These are phyloP conservation scores for Magnaporthiopsis poae DNA, from an alignment of 2,329 filamentous ascomycete genomes.

Conservation along the genomic window DNA sequence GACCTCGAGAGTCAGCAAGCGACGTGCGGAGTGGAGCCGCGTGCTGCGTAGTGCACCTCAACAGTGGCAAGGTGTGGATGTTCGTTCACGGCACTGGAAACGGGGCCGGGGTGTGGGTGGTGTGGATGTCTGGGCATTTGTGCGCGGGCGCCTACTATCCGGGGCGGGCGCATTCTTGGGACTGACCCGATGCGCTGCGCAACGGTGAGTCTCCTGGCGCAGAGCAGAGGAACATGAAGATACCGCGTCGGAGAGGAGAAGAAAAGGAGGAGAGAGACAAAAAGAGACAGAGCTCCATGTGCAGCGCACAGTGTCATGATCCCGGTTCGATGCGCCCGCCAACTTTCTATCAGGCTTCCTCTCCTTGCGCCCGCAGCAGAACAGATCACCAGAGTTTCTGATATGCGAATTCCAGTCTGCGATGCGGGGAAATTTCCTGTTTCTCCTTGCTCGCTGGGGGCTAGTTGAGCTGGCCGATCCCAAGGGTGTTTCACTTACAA, in stretches of 20 bases:
- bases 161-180: background rate
- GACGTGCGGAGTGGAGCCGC: background rate
- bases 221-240: background rate
- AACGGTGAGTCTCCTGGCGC: background rate
- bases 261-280: background rate
- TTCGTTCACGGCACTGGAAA: background rate
- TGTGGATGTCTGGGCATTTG: background rate
- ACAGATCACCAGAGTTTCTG: background rate
- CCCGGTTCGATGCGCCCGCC: background rate
- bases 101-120: background rate
- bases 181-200: background rate
- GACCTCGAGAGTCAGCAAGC: background rate
- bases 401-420: background rate
- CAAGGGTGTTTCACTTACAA: constrained; percentile 8
- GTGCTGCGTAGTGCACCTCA: background rate
- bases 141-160: background rate
- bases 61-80: background rate
- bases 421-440: background rate
- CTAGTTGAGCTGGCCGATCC: background rate
- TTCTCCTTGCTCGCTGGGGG: background rate
- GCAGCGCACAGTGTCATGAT: background rate
- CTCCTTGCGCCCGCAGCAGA: background rate
- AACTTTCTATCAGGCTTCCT: background rate
- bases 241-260: background rate
- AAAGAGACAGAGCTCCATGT: background rate